A percentile compares a stretch with the other conserved stretches of the same genome.
These are phyloP conservation scores for Daldinia loculata DNA, from an alignment of 495 filamentous ascomycete genomes.

Conservation along the genomic window DNA sequence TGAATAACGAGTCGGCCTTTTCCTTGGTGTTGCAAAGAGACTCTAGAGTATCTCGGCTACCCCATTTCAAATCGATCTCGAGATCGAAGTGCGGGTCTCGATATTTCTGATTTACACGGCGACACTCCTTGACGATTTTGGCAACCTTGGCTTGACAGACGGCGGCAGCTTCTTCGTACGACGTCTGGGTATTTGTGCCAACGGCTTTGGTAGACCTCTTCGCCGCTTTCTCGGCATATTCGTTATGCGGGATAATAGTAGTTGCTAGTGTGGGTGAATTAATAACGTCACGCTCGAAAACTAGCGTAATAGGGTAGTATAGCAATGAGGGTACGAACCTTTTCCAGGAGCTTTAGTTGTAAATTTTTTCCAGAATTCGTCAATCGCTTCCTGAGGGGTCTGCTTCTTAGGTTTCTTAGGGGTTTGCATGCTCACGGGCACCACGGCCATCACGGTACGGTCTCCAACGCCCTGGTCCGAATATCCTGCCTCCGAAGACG, in stretches of 20 bases:
- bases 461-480: slow-evolving; percentile 21
- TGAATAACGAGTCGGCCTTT: slow-evolving; percentile 47
- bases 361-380: slow-evolving; percentile 83
- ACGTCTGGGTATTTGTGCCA: slow-evolving; percentile 58
- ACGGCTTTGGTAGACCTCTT: slow-evolving; percentile 61
- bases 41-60: slow-evolving; percentile 68
- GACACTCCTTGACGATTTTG: slow-evolving; percentile 84
- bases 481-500: slow-evolving; percentile 34
- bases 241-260: slow-evolving; percentile 77
- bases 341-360: slow-evolving; percentile 68
- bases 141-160: slow-evolving; percentile 78
- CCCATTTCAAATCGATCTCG: slow-evolving; percentile 76
- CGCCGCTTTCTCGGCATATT: slow-evolving; percentile 71
- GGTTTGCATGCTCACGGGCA: slow-evolving; percentile 26
- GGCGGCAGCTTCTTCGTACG: slow-evolving; percentile 76
- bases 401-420: slow-evolving; percentile 51
- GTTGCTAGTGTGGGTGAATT: slow-evolving; percentile 60
- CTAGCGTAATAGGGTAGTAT: not conserved
- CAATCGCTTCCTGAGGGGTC: slow-evolving; percentile 73
- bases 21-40: slow-evolving; percentile 58
- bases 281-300: not conserved
- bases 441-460: slow-evolving; percentile 38
- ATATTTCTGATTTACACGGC: slow-evolving; percentile 88
- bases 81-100: slow-evolving; percentile 90
- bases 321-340: slow-evolving; percentile 43